Base-by-base conservation (phyloP, 345 rosid species). In the Camelina neglecta region DNA sequence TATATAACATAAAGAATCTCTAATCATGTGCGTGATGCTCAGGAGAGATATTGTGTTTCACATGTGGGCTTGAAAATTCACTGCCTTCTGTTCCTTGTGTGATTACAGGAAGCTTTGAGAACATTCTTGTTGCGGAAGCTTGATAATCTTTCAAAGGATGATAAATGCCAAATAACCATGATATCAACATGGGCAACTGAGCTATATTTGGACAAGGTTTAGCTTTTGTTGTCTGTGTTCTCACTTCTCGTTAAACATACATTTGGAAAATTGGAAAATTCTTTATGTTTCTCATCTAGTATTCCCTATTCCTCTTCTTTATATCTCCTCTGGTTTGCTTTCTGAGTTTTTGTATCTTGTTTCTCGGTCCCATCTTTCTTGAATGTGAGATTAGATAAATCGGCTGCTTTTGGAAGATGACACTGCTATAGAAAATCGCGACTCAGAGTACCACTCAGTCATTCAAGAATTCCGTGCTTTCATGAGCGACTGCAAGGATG, bases 141-240 rank as follows among this genome's bases (percentile, higher is more conserved):
- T 81, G 99, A 95, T 84, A 89, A 81, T 82, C 93, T 95, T 68
- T 69, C 89, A 57, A 88, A 87, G 90, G 94, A 93, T 84, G 99
- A 95, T 79, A 89, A 86, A 81, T 93, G 96, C 87, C 99, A 93
- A 83, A 85, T 95, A 82, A 93, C 98, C 12, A 92, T 93, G 99
- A 93, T 95, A 75, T 95, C 99, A 68, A 93, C 99, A 4, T 95
- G 99, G 99, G 87, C 96, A 75, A 90, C 97, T 41, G 99, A 95
- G 85, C 85, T 95, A 48, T 95, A 95, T 86, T 79, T 95, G 83
- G 99, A 95, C 85, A 92, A 95, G 98, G 99, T 95, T 80, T 83
- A 71, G 45, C 59, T 73, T 75, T 81, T 83, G 20, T 23, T 80
- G 45, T 42, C 64, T 67, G 55, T 60, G 66, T 18, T 73, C 75